Conservation (phyloP, 2,329 filamentous ascomycete species). For the Sporothrix variecibatus region DNA sequence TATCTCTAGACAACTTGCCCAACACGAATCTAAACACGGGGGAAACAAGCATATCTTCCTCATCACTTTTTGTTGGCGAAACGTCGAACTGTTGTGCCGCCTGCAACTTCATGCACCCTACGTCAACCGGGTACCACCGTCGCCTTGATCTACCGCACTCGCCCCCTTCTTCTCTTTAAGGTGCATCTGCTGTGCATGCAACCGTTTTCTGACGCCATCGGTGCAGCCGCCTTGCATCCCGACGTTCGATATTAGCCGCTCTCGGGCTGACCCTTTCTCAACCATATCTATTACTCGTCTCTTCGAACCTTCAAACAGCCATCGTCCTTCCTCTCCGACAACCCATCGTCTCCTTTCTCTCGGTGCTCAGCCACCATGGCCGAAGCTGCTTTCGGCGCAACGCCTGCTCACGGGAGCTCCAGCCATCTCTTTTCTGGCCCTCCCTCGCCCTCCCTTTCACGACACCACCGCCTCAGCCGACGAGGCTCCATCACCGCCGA, state of each 20-base stretch:
- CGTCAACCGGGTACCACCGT: background rate
- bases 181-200: constrained; percentile 1
- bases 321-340: background rate
- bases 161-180: background rate
- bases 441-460: constrained; percentile 36
- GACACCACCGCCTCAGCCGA: constrained; percentile 32
- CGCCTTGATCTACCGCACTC: background rate
- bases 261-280: background rate
- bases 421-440: constrained; percentile 35
- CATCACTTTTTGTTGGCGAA: background rate
- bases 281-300: background rate
- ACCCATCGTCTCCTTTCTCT: background rate
- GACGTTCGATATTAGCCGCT: constrained; percentile 1
- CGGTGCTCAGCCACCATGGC: constrained; percentile 17
- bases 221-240: background rate
- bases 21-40: background rate
- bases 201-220: constrained; percentile 10
- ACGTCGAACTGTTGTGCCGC: background rate
- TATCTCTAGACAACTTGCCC: background rate
- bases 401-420: background rate
- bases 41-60: background rate
- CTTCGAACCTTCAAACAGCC: background rate
- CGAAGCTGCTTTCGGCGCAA: constrained; percentile 1
- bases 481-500: constrained; percentile 32
- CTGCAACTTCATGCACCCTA: background rate